Conservation (phyloP, 2,329 filamentous ascomycete species). For the Dothideomycetidae sp. region DNA sequence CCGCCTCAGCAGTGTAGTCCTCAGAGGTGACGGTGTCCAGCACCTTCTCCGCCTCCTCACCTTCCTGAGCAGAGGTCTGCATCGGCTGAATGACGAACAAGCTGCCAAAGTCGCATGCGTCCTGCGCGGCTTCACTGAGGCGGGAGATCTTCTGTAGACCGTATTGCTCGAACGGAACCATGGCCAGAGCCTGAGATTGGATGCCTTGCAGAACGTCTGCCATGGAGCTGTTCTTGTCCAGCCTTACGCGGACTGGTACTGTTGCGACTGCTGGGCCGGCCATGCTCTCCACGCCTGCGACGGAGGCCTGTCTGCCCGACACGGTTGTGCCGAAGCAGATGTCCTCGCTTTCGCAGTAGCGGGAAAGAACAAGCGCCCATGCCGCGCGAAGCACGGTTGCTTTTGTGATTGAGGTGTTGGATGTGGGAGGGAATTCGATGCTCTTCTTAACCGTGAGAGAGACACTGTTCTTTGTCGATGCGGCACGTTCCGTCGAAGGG, state of each 20-base stretch:
- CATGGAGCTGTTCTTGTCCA: not conserved
- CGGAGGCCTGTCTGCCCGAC: not conserved
- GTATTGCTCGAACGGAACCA: not conserved
- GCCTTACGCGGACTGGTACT: not conserved
- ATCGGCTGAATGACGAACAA: not conserved
- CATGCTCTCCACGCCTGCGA: not conserved
- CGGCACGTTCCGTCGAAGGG: no score
- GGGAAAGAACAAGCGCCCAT: constrained; percentile 1
- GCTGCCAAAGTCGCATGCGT: not conserved
- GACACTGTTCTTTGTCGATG: not conserved
- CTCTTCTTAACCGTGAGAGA: not conserved
- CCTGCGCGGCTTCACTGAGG: not conserved
- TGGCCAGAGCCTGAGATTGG: not conserved
- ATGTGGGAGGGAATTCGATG: not conserved
- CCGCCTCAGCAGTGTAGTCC: not conserved
- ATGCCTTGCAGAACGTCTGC: not conserved
- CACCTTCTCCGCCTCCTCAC: not conserved
- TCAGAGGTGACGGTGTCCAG: not conserved
- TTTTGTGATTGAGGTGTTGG: not conserved
- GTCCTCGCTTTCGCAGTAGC: not conserved
- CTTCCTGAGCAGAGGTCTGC: not conserved
- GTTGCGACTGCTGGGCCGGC: not conserved
- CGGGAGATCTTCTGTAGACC: constrained; percentile 1
- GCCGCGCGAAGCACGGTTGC: not conserved
- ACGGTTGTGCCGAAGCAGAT: constrained; percentile 2